Evolutionary conservation across 805 yeast species (phyloP).

Genomic region (Metschnikowia henanensis): DNA sequence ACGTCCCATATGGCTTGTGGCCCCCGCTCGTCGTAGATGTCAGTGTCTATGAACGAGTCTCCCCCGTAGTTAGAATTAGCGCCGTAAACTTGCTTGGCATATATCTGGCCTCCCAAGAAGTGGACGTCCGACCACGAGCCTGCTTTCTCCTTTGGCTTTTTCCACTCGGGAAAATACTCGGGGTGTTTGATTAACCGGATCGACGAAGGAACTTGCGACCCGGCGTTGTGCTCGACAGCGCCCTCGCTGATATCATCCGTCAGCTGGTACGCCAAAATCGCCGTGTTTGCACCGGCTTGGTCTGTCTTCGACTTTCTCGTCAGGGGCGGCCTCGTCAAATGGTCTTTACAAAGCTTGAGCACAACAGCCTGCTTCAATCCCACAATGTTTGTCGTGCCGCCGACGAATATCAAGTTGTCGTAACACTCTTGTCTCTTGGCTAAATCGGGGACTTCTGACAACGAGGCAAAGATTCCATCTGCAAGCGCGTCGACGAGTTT

Average conservation of each 20-base stretch:
- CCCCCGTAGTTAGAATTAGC: conserved; percentile 51
- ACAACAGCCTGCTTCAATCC: conserved; percentile 77
- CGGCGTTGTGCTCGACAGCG: conserved; percentile 13
- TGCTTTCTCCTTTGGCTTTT: conserved; percentile 45
- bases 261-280: conserved; percentile 44
- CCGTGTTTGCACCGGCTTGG: conserved; percentile 33
- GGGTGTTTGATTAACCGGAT: conserved; percentile 71
- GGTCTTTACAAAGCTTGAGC: conserved; percentile 55
- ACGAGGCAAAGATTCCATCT: conserved; percentile 49
- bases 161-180: conserved; percentile 96
- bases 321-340: conserved; percentile 42
- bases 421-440: conserved; percentile 78
- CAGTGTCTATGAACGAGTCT: conserved; percentile 67
- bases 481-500: conserved; percentile 57
- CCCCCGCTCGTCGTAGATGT: conserved; percentile 74
- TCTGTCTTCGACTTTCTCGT: conserved; percentile 24
- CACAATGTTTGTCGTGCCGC: conserved; percentile 70
- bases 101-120: conserved; percentile 85
- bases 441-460: conserved; percentile 62
- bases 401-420: conserved; percentile 78
- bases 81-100: conserved; percentile 80
- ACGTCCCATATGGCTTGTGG: conserved; percentile 82
- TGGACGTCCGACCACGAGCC: conserved; percentile 73
- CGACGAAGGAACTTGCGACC: conserved; percentile 75
- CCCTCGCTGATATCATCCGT: conserved; percentile 33